Evolutionary conservation across 2,329 filamentous ascomycete species (phyloP).

Genomic region (Colletotrichum godetiae): DNA sequence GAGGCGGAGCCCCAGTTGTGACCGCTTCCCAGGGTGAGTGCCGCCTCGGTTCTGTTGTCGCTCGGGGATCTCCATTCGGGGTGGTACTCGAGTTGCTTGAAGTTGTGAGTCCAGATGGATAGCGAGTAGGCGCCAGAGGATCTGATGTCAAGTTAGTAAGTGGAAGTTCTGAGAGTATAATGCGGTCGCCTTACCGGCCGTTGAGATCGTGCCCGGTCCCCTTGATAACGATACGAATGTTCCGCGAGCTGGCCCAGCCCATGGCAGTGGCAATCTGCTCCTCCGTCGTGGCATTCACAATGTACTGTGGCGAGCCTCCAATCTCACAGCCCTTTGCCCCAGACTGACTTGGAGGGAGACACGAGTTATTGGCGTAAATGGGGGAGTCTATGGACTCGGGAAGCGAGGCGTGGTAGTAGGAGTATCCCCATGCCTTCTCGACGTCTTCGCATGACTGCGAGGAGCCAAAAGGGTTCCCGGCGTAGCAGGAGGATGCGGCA

Average conservation of each 20-base stretch:
- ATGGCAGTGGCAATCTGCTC: slow-evolving; percentile 42
- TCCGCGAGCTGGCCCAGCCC: slow-evolving; percentile 41
- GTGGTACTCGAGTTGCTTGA: slow-evolving; percentile 22
- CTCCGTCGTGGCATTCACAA: slow-evolving; percentile 48
- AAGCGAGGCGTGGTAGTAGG: slow-evolving; percentile 15
- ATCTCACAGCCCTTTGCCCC: slow-evolving; percentile 42
- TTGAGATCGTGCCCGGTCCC: slow-evolving; percentile 66
- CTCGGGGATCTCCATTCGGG: slow-evolving; percentile 12
- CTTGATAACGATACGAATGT: slow-evolving; percentile 61
- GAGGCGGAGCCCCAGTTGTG: slow-evolving; percentile 50
- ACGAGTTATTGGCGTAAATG: slow-evolving; percentile 24
- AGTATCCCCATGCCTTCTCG: slow-evolving; percentile 4
- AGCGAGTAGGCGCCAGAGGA: slow-evolving; percentile 37
- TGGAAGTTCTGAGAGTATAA: too few species aligned
- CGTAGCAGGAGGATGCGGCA: slow-evolving; percentile 58
- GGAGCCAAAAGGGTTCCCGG: slow-evolving; percentile 35
- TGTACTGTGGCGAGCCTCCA: slow-evolving; percentile 47
- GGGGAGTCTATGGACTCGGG: slow-evolving; percentile 17
- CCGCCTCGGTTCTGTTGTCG: slow-evolving; percentile 23
- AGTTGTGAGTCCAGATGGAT: slow-evolving; percentile 36
- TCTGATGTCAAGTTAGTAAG: not conserved
- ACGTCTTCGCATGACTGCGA: slow-evolving; percentile 14
- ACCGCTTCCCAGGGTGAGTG: slow-evolving; percentile 8
- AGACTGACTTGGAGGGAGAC: slow-evolving; percentile 10
- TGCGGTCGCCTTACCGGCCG: slow-evolving; percentile 62